Conservation (phyloP, 305 asterid genomes). For the Withania somnifera region DNA sequence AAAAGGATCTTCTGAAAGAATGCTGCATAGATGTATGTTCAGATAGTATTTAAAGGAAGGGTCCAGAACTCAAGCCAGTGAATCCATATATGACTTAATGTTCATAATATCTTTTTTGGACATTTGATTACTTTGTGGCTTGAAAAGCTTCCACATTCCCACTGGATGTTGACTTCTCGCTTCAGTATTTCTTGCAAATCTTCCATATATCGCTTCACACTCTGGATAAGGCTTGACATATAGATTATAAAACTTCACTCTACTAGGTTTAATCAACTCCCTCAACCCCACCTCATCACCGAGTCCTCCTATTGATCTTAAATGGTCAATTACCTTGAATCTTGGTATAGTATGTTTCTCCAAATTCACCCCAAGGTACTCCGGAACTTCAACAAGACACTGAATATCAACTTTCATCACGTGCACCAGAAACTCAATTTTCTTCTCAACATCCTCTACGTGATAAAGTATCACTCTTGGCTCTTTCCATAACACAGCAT, state of each 20-base stretch:
- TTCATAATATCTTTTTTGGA: conserved; percentile 38
- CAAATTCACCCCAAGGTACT: conserved; percentile 63
- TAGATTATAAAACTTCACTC: conserved; percentile 70
- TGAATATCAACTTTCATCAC: conserved; percentile 44
- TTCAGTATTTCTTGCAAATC: conserved; percentile 23
- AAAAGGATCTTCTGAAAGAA: neutral
- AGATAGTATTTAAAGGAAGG: neutral
- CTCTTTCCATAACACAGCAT: conserved; percentile 68
- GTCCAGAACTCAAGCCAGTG: conserved; percentile 21
- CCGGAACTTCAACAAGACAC: conserved; percentile 59
- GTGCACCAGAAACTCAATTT: conserved; percentile 47
- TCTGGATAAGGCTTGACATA: conserved; percentile 92
- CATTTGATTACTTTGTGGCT: conserved; percentile 34
- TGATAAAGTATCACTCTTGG: conserved; percentile 59
- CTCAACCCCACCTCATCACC: conserved; percentile 59
- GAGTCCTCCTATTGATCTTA: conserved; percentile 48
- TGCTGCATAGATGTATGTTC: neutral
- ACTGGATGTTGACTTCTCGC: conserved; percentile 41
- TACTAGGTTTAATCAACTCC: conserved; percentile 50
- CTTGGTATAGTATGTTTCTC: conserved; percentile 74
- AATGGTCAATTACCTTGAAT: conserved; percentile 48
- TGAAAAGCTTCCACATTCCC: conserved; percentile 87
- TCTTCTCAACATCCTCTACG: conserved; percentile 42
- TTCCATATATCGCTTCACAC: conserved; percentile 71
- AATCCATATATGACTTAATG: conserved; percentile 37